phyloP scores from a whole-genome alignment of 768 basidiomycete genomes.

The Boletus bicolor region DNA sequence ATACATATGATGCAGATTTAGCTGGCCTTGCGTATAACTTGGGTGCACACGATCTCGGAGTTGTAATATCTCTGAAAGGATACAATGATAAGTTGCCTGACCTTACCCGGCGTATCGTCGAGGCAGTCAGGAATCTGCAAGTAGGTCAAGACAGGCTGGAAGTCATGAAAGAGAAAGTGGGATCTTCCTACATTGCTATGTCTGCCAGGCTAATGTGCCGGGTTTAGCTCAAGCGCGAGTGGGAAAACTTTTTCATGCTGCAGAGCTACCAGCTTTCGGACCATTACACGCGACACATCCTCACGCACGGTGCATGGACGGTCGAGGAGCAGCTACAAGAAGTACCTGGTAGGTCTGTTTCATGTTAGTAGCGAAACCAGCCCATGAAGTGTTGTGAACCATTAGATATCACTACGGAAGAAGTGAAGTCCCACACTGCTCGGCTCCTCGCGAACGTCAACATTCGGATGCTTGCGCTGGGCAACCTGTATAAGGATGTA shows the following conservation, averaged over 20 bases:
- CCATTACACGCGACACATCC: conserved; percentile 67
- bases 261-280: conserved; percentile 80
- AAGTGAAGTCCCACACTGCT: conserved; percentile 60
- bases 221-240: conserved; percentile 65
- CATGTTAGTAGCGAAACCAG: neutral
- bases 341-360: conserved; percentile 57
- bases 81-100: conserved; percentile 91
- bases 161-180: conserved; percentile 79
- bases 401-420: conserved; percentile 66
- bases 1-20: conserved; percentile 87
- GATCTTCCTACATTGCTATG: neutral
- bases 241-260: conserved; percentile 83
- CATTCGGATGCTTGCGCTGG: conserved; percentile 71
- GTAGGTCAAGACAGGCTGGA: conserved; percentile 70
- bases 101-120: conserved; percentile 68
- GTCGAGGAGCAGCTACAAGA: conserved; percentile 73
- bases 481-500: conserved; percentile 84
- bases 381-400: neutral
- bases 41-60: conserved; percentile 56
- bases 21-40: conserved; percentile 82
- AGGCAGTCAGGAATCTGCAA: conserved; percentile 59
- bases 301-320: conserved; percentile 73
- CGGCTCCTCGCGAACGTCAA: conserved; percentile 62
- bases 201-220: neutral
- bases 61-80: conserved; percentile 68